These are phyloP conservation scores for Bipolaris victoriae DNA, from an alignment of 2,329 filamentous ascomycete genomes.

Conservation along the genomic window DNA sequence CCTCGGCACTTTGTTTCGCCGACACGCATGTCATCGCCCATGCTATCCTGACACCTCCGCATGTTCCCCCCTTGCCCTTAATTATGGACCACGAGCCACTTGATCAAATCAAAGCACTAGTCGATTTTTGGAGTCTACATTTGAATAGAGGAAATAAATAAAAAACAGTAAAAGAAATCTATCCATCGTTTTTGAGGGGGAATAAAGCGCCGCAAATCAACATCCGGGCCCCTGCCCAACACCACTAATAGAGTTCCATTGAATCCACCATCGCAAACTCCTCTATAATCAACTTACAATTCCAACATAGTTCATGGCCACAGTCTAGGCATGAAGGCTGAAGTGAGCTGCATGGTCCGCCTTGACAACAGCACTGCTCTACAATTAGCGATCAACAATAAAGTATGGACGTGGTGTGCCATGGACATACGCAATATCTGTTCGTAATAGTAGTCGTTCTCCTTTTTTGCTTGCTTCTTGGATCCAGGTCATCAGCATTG, in stretches of 20 bases:
- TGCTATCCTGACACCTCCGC: not conserved
- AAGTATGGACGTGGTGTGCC: not conserved
- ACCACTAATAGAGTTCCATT: not conserved
- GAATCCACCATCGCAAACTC: not conserved
- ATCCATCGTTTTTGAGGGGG: not conserved
- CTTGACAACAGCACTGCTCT: not conserved
- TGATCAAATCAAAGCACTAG: not conserved
- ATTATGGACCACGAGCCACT: too few relatives aligned
- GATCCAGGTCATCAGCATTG: not conserved
- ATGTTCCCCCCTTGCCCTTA: not conserved
- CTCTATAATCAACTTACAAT: not conserved
- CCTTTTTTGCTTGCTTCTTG: not conserved
- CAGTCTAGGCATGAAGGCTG: not conserved
- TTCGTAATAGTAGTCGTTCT: not conserved
- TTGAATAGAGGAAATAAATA: not conserved
- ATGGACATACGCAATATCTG: conserved; percentile 1
- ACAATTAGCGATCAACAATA: not conserved
- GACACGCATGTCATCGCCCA: conserved; percentile 15
- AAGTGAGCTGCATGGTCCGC: not conserved
- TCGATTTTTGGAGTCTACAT: not conserved
- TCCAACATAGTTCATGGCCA: not conserved
- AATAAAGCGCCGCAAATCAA: not conserved
- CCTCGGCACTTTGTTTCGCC: conserved; percentile 33
- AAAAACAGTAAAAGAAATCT: too few relatives aligned
- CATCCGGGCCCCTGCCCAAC: not conserved